Percentiles rank a stretch among this genome's conserved stretches.
phyloP scores from a whole-genome alignment of 306 rosid species.

The Neltuma alba region DNA sequence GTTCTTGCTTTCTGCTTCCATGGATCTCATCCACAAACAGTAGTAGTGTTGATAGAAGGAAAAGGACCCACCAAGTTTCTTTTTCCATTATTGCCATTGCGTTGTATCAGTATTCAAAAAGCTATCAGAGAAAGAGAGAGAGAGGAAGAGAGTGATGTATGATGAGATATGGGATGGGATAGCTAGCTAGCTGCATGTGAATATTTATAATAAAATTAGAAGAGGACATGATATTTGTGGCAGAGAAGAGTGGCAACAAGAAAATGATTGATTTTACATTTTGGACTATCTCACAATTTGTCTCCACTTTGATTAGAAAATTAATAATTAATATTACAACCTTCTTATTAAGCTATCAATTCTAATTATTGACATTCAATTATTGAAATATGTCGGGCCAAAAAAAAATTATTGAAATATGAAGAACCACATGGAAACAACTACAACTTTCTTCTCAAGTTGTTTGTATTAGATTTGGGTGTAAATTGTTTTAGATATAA shows the following conservation, averaged over 20 bases:
- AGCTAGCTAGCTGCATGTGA: conserved; percentile 10
- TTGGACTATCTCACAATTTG: not conserved
- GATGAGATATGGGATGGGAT: conserved; percentile 8
- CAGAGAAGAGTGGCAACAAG: not conserved
- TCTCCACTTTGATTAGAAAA: not conserved
- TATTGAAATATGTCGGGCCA: too few relatives aligned
- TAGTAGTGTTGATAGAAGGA: conserved; percentile 23
- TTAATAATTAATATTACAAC: not conserved
- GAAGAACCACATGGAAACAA: too few relatives aligned
- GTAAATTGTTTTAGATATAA: too few relatives aligned
- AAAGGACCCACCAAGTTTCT: conserved; percentile 10
- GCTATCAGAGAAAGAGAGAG: not conserved
- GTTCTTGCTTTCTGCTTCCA: conserved; percentile 47
- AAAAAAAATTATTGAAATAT: too few relatives aligned
- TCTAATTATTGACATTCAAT: too few relatives aligned
- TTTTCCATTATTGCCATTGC: conserved; percentile 32
- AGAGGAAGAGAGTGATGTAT: conserved; percentile 22
- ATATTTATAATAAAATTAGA: conserved; percentile 10
- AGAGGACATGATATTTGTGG: not conserved
- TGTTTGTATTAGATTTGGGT: too few relatives aligned
- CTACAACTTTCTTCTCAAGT: too few relatives aligned
- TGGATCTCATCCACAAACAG: conserved; percentile 42
- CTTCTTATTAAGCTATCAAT: not conserved
- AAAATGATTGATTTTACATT: not conserved
- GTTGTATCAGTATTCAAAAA: not conserved